Conservation (phyloP, 2,329 filamentous ascomycete genomes). For the Calonectria hongkongensis region DNA sequence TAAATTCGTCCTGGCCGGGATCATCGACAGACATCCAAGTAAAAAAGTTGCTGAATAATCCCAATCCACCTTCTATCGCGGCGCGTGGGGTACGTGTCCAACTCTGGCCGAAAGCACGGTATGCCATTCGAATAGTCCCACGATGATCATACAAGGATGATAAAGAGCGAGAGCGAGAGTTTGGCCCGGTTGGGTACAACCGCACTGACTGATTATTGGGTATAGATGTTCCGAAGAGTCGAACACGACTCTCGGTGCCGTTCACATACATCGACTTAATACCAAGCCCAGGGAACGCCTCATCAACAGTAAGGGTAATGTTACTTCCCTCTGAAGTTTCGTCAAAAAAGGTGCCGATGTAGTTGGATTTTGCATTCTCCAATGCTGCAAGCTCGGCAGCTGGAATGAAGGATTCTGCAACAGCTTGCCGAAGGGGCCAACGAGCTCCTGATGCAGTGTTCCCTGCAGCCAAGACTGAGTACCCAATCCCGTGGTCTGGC, state of each 20-base stretch:
- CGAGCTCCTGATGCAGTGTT: neutral
- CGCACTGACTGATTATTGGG: conserved; percentile 2
- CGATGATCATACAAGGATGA: conserved; percentile 35
- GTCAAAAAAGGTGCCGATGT: conserved; percentile 38
- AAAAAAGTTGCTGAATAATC: conserved; percentile 40
- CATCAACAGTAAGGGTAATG: neutral
- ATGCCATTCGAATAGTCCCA: conserved; percentile 32
- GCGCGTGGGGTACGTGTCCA: conserved; percentile 23
- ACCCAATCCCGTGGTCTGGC: conserved; percentile 63
- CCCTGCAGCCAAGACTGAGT: conserved; percentile 43
- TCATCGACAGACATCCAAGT: conserved; percentile 38
- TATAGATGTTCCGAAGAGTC: neutral
- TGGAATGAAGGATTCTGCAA: conserved; percentile 35
- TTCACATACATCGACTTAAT: neutral
- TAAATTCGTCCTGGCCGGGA: conserved; percentile 33
- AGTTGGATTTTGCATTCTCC: conserved; percentile 37
- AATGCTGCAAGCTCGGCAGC: conserved; percentile 35
- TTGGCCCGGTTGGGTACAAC: conserved; percentile 41
- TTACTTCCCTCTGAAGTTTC: neutral
- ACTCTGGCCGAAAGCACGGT: neutral
- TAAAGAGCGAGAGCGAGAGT: conserved; percentile 38
- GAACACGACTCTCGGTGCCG: neutral
- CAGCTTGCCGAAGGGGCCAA: conserved; percentile 25
- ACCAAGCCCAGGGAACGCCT: neutral
- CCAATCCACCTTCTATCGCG: conserved; percentile 40